These are phyloP conservation scores for Posidonia oceanica DNA, from an alignment of 116 monocot species.

Conservation along the genomic window DNA sequence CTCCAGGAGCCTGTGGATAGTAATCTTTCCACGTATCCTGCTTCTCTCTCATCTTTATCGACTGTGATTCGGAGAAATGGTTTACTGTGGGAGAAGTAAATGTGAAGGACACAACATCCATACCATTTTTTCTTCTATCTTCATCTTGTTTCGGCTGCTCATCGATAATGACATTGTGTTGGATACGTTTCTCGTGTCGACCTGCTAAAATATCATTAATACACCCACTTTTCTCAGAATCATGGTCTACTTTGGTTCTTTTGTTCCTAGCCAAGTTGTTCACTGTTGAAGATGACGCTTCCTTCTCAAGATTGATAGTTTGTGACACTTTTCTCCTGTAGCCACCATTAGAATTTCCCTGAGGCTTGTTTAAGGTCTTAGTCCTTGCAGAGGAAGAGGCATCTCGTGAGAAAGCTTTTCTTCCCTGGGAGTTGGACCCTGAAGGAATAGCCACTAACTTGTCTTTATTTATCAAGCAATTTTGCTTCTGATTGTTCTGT, in stretches of 20 bases:
- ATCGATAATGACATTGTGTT: constrained; percentile 50
- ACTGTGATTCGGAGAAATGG: constrained; percentile 10
- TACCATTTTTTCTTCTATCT: constrained; percentile 31
- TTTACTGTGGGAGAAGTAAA: constrained; percentile 74
- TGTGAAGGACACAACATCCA: constrained; percentile 91
- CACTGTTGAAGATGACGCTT: constrained; percentile 15
- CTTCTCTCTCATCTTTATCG: constrained; percentile 15
- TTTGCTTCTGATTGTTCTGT: constrained; percentile 96
- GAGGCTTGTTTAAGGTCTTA: constrained; percentile 31
- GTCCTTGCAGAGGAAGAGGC: constrained; percentile 29
- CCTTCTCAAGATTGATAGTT: constrained; percentile 24
- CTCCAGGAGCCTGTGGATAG: constrained; percentile 13
- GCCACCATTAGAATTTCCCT: constrained; percentile 32
- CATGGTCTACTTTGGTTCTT: constrained; percentile 40
- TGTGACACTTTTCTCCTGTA: constrained; percentile 21
- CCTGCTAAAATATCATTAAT: constrained; percentile 17
- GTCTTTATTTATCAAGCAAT: constrained; percentile 31
- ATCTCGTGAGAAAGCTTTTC: constrained; percentile 40
- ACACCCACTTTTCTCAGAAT: constrained; percentile 18
- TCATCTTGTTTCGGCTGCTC: constrained; percentile 44
- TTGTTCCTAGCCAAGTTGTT: constrained; percentile 69
- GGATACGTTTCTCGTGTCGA: constrained; percentile 30
- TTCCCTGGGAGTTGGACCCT: constrained; percentile 30
- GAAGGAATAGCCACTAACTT: constrained; percentile 34
- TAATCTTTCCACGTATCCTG: constrained; percentile 16